phyloP scores from a whole-genome alignment of 768 basidiomycete species.

The Mrakia blollopis region DNA sequence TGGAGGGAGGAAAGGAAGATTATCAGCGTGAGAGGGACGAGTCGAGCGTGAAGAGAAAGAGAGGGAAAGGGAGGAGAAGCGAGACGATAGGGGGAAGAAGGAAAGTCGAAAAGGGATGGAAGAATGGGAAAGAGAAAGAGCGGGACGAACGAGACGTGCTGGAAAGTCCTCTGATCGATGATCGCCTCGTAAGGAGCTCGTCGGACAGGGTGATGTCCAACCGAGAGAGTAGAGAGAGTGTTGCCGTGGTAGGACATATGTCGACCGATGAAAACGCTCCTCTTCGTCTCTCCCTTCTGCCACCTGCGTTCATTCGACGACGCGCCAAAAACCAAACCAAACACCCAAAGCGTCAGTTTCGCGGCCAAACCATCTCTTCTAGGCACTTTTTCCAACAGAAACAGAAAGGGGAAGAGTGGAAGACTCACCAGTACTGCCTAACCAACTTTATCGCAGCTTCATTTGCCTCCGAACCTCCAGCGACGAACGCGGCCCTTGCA shows the following conservation, averaged over 20 bases:
- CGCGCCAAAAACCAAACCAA: not conserved
- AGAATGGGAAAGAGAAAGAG: too few species aligned
- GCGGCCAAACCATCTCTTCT: too few species aligned
- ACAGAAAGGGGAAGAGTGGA: not conserved
- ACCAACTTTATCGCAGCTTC: constrained; percentile 77
- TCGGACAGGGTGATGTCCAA: constrained; percentile 57
- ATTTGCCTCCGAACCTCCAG: constrained; percentile 81
- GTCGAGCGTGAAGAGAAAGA: too few species aligned
- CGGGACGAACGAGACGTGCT: constrained; percentile 60
- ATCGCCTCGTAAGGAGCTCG: constrained; percentile 40
- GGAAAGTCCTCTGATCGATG: constrained; percentile 48
- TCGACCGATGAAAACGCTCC: constrained; percentile 67
- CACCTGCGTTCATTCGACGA: not conserved
- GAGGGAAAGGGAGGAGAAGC: too few species aligned
- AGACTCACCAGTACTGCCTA: constrained; percentile 56
- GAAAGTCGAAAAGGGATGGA: too few species aligned
- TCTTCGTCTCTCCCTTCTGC: constrained; percentile 3
- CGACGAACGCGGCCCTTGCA: constrained; percentile 62
- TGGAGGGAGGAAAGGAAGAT: too few species aligned
- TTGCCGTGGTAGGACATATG: constrained; percentile 81
- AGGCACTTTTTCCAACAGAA: too few species aligned
- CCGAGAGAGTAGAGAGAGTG: constrained; percentile 60
- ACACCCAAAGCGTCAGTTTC: not conserved
- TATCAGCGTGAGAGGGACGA: too few species aligned
- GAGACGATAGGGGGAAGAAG: too few species aligned